Conservation (phyloP, 208 protist genomes). For the Acanthamoeba royreba region DNA sequence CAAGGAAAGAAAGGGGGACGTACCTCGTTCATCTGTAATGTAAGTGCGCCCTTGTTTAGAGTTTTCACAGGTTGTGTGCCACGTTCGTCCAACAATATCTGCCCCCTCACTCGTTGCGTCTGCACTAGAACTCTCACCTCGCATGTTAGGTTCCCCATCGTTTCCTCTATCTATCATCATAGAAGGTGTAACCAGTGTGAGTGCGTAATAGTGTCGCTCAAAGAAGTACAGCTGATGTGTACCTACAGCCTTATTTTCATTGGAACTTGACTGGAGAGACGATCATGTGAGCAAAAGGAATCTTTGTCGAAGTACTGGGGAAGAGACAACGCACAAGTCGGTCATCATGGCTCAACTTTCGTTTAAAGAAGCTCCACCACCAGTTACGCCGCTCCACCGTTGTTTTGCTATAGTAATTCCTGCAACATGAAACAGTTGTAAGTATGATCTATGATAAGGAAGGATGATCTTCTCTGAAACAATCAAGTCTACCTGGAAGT, state of each 20-base stretch:
- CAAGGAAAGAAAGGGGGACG: neutral
- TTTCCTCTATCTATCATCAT: too few relatives aligned
- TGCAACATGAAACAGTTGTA: neutral
- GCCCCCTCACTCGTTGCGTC: too few relatives aligned
- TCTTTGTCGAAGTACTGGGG: neutral
- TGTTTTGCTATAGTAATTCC: neutral
- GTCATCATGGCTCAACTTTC: neutral
- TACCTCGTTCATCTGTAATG: neutral
- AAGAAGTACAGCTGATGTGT: neutral
- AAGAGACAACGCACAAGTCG: neutral
- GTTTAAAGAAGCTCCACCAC: slow-evolving; percentile 4
- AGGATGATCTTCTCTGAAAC: neutral
- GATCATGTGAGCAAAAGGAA: neutral
- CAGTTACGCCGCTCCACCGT: neutral
- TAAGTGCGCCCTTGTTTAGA: neutral
- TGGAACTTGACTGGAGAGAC: neutral
- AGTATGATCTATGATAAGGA: neutral
- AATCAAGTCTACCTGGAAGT: neutral
- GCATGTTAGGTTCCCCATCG: neutral
- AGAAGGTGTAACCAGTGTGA: too few relatives aligned
- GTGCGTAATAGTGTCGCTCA: too few relatives aligned
- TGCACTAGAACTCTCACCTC: too few relatives aligned
- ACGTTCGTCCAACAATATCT: neutral
- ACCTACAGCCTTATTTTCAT: neutral
- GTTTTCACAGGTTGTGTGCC: neutral